Base-by-base conservation (phyloP, 2,329 filamentous ascomycete genomes). In the Ascochyta fabae region DNA sequence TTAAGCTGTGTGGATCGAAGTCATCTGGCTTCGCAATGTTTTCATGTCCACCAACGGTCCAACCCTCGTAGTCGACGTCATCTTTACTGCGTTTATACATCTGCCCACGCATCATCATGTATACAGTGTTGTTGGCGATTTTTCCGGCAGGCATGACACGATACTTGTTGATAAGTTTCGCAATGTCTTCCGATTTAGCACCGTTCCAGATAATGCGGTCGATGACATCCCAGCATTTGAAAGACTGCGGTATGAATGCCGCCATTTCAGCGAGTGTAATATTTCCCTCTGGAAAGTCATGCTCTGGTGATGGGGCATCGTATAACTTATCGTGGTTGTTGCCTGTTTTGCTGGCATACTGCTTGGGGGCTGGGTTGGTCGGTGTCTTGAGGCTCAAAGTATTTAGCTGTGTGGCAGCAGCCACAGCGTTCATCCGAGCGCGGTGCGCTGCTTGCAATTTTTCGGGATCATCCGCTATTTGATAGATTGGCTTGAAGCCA, bases 141-240 rank as follows among this genome's bases (percentile, higher is more conserved):
- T 22, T 15, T 1, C 58, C 64, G 10, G 34, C 12, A 7, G 48
- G 43, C 58, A 67, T 62, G 1, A 26, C 19, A 4, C 68, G 66
- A 23, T 62, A 54, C 4, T 51, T 40, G 24, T 68, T 67, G 36
- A 71, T 65, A 26, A 71, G 56, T 1, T 29, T 34, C 0, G 62
- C 38, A 0, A 67, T 35, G 1, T 56, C 54, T 5, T 43, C 31
- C 0, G 52, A 29, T 0, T 46, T 42, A 10, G 53, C 61, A 12
- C 68, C 68, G 16, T 72, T 72, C 46, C 46, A 60, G 19, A 64
- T 22, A 10, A 69, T 43, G 0, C 70, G 67, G 19, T 68, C 62
- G 16, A 65, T 60, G 4, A 71, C 46, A 22, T 69, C 61, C 52
- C 54, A 59, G 7, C 58, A 65, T 12, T 68, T 66, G 31, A 71